phyloP scores from a whole-genome alignment of 352 stramenopile genomes.

The Phytophthora sansomeana region DNA sequence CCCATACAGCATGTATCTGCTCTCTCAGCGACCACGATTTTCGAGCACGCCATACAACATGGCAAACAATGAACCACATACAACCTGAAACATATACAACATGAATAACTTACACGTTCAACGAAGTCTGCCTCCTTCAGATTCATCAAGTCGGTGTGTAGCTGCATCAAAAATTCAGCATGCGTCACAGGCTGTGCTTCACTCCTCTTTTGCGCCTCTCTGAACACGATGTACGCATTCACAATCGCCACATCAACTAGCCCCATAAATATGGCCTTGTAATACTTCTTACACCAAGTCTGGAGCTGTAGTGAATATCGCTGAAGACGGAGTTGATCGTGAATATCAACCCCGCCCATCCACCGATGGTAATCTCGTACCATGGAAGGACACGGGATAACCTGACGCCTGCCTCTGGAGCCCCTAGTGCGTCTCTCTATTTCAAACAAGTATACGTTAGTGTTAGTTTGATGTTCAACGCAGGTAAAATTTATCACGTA shows the following conservation, averaged over 20 bases:
- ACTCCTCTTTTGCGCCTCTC: constrained; percentile 3
- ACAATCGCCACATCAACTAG: constrained; percentile 36
- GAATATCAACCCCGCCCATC: constrained; percentile 26
- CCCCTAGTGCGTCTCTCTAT: not conserved
- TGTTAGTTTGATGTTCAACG: no score
- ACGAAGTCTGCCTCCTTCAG: not conserved
- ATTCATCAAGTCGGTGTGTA: constrained; percentile 21
- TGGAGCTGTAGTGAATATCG: constrained; percentile 27
- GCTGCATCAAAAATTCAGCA: constrained; percentile 15
- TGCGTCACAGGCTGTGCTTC: not conserved
- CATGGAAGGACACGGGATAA: constrained; percentile 1
- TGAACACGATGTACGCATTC: constrained; percentile 28
- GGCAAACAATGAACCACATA: constrained; percentile 5
- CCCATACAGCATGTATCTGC: constrained; percentile 5
- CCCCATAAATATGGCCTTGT: constrained; percentile 37
- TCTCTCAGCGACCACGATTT: no score
- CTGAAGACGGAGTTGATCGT: constrained; percentile 29
- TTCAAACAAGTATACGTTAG: no score
- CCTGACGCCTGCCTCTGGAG: not conserved
- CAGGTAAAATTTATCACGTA: no score
- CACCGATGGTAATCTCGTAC: constrained; percentile 15
- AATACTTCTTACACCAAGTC: constrained; percentile 25
- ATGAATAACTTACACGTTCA: constrained; percentile 1
- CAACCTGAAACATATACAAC: constrained; percentile 6
- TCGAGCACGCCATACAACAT: constrained; percentile 3